A percentile compares a stretch with the other conserved stretches of the same genome.
phyloP scores from a whole-genome alignment of 2,329 filamentous ascomycete genomes.

The Tricladium varicosporioides region DNA sequence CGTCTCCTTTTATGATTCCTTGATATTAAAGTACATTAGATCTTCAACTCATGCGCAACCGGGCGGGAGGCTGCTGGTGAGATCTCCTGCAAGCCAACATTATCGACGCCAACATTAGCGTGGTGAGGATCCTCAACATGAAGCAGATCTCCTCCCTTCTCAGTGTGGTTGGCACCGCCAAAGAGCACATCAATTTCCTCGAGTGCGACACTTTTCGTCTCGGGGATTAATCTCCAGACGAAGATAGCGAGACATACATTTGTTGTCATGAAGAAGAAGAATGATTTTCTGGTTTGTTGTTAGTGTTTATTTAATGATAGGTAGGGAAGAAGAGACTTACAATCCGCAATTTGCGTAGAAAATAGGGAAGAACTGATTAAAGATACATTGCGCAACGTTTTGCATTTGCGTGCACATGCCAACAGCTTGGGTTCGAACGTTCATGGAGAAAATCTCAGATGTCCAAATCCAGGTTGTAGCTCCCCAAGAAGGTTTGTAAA shows the following conservation, averaged over 20 bases:
- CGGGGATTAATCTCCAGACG: conserved; percentile 51
- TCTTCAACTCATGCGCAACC: too few species aligned
- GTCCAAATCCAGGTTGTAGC: conserved; percentile 73
- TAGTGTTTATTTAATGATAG: neutral
- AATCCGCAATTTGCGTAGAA: conserved; percentile 58
- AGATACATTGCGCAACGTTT: conserved; percentile 64
- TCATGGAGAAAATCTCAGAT: conserved; percentile 68
- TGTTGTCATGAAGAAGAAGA: conserved; percentile 53
- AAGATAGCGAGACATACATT: conserved; percentile 47
- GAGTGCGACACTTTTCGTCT: conserved; percentile 53
- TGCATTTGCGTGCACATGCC: conserved; percentile 62
- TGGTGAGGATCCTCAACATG: conserved; percentile 23
- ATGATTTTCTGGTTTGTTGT: conserved; percentile 19
- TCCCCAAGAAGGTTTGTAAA: conserved; percentile 70
- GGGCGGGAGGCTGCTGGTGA: too few species aligned
- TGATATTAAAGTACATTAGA: too few species aligned
- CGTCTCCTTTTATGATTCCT: too few species aligned
- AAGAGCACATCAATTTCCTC: conserved; percentile 57
- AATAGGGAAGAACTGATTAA: conserved; percentile 69
- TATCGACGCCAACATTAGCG: conserved; percentile 32
- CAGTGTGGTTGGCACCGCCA: conserved; percentile 35
- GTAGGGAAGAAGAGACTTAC: conserved; percentile 11
- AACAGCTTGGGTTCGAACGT: conserved; percentile 68
- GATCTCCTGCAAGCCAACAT: conserved; percentile 21
- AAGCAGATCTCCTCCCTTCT: conserved; percentile 31